These are phyloP conservation scores for Corynespora cassiicola DNA, from an alignment of 2,329 filamentous ascomycete genomes.

Conservation along the genomic window DNA sequence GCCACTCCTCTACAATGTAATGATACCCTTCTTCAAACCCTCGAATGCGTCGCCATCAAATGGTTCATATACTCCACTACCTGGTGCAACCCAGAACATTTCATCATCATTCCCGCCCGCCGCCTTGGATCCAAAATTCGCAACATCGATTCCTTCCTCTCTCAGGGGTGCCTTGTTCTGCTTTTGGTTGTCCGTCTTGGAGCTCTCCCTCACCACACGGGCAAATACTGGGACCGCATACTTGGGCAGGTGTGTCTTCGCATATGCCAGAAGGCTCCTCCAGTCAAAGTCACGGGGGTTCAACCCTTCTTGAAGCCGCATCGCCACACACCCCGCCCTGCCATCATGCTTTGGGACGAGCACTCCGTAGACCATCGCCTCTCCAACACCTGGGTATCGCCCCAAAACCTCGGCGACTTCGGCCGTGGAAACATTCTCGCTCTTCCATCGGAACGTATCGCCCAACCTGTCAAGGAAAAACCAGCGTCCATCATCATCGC, in stretches of 20 bases:
- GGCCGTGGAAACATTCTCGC: slow-evolving; percentile 55
- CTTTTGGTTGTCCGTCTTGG: slow-evolving; percentile 76
- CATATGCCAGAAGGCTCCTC: slow-evolving; percentile 27
- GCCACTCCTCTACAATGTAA: no score
- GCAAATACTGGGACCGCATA: slow-evolving; percentile 80
- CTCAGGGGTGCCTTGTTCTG: slow-evolving; percentile 76
- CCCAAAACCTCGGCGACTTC: slow-evolving; percentile 54
- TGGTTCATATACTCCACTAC: slow-evolving; percentile 26
- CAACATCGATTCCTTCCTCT: slow-evolving; percentile 68
- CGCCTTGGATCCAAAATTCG: slow-evolving; percentile 36
- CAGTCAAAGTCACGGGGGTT: slow-evolving; percentile 34
- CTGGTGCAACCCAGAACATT: slow-evolving; percentile 36
- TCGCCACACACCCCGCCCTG: slow-evolving; percentile 62
- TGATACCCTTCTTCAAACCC: no score
- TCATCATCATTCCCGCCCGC: slow-evolving; percentile 26
- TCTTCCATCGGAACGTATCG: slow-evolving; percentile 57
- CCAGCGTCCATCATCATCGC: slow-evolving; percentile 52
- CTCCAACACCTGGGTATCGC: slow-evolving; percentile 46
- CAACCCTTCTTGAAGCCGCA: slow-evolving; percentile 58
- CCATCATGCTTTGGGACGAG: slow-evolving; percentile 52
- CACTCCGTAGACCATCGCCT: slow-evolving; percentile 56
- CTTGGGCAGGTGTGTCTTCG: slow-evolving; percentile 58
- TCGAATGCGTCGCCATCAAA: slow-evolving; percentile 27
- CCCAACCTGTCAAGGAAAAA: slow-evolving; percentile 55
- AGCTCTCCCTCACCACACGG: slow-evolving; percentile 63